Conservation (phyloP, 83 land plant genomes). For the Isoetes engelmannii region DNA sequence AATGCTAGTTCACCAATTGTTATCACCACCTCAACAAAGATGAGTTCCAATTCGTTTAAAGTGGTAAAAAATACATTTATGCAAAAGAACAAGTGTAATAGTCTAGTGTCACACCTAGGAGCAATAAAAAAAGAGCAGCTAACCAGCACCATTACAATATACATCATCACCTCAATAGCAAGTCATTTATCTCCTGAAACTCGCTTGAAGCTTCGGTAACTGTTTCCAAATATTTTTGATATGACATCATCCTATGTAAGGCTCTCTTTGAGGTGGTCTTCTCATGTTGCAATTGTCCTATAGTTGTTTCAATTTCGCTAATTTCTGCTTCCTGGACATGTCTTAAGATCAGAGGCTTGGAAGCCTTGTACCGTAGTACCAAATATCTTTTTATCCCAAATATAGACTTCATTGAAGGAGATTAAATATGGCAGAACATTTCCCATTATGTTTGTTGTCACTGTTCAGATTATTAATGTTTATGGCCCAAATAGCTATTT, state of each 20-base stretch:
- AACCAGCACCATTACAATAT: background rate
- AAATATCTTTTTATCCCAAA: too few relatives aligned
- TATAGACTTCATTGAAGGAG: too few relatives aligned
- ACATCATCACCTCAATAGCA: constrained; percentile 9
- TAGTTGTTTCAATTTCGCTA: constrained; percentile 16
- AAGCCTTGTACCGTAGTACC: background rate
- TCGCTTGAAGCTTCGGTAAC: constrained; percentile 18
- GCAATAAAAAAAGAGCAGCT: background rate
- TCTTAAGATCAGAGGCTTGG: background rate
- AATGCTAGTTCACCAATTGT: background rate
- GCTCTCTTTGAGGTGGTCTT: constrained; percentile 8
- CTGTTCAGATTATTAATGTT: too few relatives aligned
- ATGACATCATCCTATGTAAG: constrained; percentile 22
- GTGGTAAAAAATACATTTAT: background rate
- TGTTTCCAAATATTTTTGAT: constrained; percentile 22
- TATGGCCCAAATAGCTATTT: too few relatives aligned
- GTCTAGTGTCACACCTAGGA: background rate
- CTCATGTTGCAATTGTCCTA: constrained; percentile 22
- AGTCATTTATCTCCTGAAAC: constrained; percentile 24
- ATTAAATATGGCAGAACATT: too few relatives aligned
- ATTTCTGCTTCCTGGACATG: constrained; percentile 22
- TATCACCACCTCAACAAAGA: background rate
- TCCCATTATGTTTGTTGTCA: too few relatives aligned
- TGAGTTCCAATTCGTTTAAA: background rate
- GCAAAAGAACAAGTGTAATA: background rate